A percentile compares a stretch with the other conserved stretches of the same genome.
These are phyloP conservation scores for Cutaneotrichosporon sp. DNA, from an alignment of 1,284 basidiomycete species.

Conservation along the genomic window DNA sequence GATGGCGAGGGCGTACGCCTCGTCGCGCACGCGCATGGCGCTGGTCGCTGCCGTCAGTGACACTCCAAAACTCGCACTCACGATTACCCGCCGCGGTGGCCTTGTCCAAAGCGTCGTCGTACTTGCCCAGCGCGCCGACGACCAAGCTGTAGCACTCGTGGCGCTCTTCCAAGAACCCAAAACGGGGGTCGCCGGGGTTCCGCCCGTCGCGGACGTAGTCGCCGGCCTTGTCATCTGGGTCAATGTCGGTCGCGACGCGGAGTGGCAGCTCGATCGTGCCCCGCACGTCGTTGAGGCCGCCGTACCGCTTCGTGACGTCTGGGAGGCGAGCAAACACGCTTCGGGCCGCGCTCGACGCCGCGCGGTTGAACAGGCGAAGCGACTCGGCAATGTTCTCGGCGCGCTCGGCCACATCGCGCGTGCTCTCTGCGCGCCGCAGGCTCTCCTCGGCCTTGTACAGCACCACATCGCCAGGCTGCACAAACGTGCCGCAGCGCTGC, in stretches of 20 bases:
- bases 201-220: conserved; percentile 70
- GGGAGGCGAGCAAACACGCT: conserved; percentile 77
- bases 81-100: conserved; percentile 10
- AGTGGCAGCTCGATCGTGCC: conserved; percentile 84
- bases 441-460: conserved; percentile 97
- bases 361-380: conserved; percentile 76
- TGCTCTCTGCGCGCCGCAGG: conserved; percentile 81
- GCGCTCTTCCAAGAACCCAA: conserved; percentile 59
- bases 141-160: conserved; percentile 75
- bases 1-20: conserved; percentile 59
- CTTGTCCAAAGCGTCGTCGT: conserved; percentile 57
- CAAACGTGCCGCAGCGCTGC: conserved; percentile 92
- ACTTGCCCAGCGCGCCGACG: conserved; percentile 70
- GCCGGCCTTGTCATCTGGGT: conserved; percentile 68
- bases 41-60: conserved; percentile 1
- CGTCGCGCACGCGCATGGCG: conserved; percentile 38
- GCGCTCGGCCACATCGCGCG: conserved; percentile 64
- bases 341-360: conserved; percentile 58
- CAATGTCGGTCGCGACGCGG: conserved; percentile 72
- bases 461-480: conserved; percentile 95
- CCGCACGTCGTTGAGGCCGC: conserved; percentile 57
- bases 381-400: conserved; percentile 74
- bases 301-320: conserved; percentile 81
- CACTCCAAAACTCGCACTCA: conserved; percentile 16
- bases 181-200: conserved; percentile 58